Percentiles rank a stretch among this genome's conserved stretches.
Evolutionary conservation across 2,329 filamentous ascomycete species (phyloP).

Genomic region (Neopestalotiopsis sp.): DNA sequence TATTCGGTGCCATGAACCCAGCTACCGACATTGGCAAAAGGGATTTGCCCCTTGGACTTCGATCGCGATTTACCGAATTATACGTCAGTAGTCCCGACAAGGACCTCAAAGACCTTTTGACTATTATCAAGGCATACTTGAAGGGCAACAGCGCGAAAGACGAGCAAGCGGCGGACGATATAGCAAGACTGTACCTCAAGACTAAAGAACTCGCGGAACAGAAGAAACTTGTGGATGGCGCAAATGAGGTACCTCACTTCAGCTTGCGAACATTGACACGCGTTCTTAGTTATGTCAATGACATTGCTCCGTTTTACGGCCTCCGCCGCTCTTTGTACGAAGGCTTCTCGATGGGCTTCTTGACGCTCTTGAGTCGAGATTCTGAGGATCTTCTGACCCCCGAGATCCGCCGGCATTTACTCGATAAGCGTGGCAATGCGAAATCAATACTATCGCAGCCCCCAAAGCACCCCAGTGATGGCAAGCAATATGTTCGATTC

Average conservation of each 20-base stretch:
- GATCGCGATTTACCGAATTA: slow-evolving; percentile 93
- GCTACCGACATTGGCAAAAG: slow-evolving; percentile 97
- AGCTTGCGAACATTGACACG: slow-evolving; percentile 93
- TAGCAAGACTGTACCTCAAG: slow-evolving; percentile 85
- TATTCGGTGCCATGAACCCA: slow-evolving; percentile 99
- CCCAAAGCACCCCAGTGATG: slow-evolving; percentile 78
- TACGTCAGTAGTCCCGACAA: slow-evolving; percentile 92
- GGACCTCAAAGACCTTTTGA: slow-evolving; percentile 84
- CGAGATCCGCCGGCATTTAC: slow-evolving; percentile 79
- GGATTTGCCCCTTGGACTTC: slow-evolving; percentile 85
- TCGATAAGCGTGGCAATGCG: slow-evolving; percentile 72
- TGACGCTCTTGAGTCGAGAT: slow-evolving; percentile 83
- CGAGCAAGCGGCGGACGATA: slow-evolving; percentile 76
- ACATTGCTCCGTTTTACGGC: slow-evolving; percentile 84
- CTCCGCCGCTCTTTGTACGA: slow-evolving; percentile 87
- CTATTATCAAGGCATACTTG: slow-evolving; percentile 88
- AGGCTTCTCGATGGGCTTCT: slow-evolving; percentile 97
- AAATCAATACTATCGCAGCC: slow-evolving; percentile 79
- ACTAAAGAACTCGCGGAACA: slow-evolving; percentile 82
- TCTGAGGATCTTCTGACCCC: slow-evolving; percentile 83
- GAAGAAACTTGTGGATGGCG: slow-evolving; percentile 89
- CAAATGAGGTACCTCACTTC: slow-evolving; percentile 95
- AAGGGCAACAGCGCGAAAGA: slow-evolving; percentile 74
- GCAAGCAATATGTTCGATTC: slow-evolving; percentile 80
- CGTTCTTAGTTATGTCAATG: slow-evolving; percentile 84